Conservation (phyloP, 2,329 filamentous ascomycete species). For the Huntiella moniliformis region DNA sequence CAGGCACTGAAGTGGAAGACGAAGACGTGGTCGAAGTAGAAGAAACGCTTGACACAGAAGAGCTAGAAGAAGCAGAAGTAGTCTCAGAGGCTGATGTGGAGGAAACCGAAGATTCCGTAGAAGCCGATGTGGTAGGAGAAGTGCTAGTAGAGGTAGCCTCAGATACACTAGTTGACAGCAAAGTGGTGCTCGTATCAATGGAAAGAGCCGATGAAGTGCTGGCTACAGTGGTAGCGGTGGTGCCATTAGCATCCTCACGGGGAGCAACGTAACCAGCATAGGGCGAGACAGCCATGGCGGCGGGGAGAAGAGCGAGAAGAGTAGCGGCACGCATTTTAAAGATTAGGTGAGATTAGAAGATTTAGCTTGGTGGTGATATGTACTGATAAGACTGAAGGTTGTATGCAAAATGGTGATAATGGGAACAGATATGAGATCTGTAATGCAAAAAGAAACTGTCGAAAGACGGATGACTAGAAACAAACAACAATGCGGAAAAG, state of each 20-base stretch:
- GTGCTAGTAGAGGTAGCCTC: constrained; percentile 15
- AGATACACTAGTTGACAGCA: constrained; percentile 19
- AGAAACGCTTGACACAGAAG: neutral
- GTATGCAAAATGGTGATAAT: too few species aligned
- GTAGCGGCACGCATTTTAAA: neutral
- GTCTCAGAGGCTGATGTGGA: neutral
- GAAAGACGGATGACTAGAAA: too few species aligned
- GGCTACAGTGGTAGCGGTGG: constrained; percentile 17
- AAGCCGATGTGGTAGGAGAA: constrained; percentile 12
- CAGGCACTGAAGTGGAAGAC: neutral
- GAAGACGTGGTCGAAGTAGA: neutral
- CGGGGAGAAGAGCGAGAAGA: neutral
- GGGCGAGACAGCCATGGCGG: neutral
- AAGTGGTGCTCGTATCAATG: neutral
- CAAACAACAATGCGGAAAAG: too few species aligned
- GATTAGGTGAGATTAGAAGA: too few species aligned
- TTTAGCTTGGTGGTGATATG: neutral
- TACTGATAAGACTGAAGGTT: too few species aligned
- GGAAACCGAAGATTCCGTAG: constrained; percentile 2
- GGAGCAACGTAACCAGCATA: neutral
- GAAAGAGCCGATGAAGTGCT: neutral
- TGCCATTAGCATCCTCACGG: constrained; percentile 15
- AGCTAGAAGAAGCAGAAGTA: neutral
- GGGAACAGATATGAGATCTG: too few species aligned
- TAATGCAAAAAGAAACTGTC: too few species aligned